These are phyloP conservation scores for Plasmodium chabaudi DNA, from an alignment of 169 alveolate genomes.

Conservation along the genomic window DNA sequence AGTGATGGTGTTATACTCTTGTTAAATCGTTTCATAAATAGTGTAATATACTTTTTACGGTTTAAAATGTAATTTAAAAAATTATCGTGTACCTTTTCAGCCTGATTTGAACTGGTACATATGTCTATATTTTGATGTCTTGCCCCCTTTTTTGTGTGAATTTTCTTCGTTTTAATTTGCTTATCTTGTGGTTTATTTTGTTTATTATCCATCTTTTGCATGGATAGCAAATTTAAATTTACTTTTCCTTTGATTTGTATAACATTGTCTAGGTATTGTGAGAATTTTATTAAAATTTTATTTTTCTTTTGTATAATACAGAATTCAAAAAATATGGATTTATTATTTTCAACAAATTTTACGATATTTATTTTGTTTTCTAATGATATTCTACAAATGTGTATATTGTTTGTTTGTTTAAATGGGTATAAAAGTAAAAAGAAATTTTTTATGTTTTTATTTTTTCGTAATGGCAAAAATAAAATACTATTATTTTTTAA, in stretches of 20 bases:
- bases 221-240: slow-evolving; percentile 8
- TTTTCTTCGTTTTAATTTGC: neutral
- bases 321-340: slow-evolving; percentile 18
- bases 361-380: slow-evolving; percentile 45
- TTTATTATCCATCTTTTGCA: neutral
- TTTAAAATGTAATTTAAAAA: too few species aligned
- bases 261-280: slow-evolving; percentile 26
- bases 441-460: slow-evolving; percentile 32
- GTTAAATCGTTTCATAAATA: too few species aligned
- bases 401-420: neutral
- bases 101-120: too few species aligned
- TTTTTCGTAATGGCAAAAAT: slow-evolving; percentile 37
- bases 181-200: neutral
- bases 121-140: too few species aligned
- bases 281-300: slow-evolving; percentile 29
- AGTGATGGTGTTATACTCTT: too few species aligned
- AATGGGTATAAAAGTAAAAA: slow-evolving; percentile 26
- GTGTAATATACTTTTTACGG: too few species aligned
- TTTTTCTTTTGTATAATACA: slow-evolving; percentile 18
- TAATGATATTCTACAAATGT: slow-evolving; percentile 11
- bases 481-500: slow-evolving; percentile 15
- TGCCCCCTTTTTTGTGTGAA: neutral
- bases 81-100: too few species aligned
- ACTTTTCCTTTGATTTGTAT: slow-evolving; percentile 44
- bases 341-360: neutral